Percentiles rank a stretch among this genome's conserved stretches.
Evolutionary conservation across 2,329 filamentous ascomycete genomes (phyloP).

Genomic region (Trichophyton schoenleinii): DNA sequence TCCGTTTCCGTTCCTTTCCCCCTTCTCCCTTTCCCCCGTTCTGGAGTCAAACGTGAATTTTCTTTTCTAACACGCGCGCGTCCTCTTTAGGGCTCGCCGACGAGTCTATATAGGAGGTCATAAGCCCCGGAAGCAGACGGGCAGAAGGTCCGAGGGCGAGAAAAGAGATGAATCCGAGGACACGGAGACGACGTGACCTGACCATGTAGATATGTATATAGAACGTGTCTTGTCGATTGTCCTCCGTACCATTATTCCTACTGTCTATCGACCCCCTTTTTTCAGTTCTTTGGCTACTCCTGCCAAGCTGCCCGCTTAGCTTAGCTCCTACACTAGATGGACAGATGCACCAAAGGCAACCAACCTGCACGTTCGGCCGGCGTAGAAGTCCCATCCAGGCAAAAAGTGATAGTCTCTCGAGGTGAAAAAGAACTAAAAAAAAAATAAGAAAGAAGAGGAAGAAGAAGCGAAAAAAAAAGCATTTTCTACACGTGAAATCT

Average conservation of each 20-base stretch:
- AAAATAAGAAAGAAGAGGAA: neutral
- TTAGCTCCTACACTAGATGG: too few relatives aligned
- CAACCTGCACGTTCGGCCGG: too few relatives aligned
- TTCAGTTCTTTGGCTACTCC: too few relatives aligned
- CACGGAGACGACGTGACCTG: neutral
- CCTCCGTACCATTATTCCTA: too few relatives aligned
- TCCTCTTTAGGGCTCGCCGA: slow-evolving; percentile 7
- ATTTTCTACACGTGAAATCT: neutral
- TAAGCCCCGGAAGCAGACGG: neutral
- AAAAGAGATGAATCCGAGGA: neutral
- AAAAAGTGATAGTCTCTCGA: neutral
- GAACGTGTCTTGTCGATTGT: neutral
- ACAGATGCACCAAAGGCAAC: too few relatives aligned
- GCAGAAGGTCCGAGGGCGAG: neutral
- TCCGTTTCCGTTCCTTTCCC: neutral
- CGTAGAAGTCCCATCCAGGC: too few relatives aligned
- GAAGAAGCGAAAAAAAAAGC: neutral
- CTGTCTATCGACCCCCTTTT: too few relatives aligned
- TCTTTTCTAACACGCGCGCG: neutral
- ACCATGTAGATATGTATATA: neutral
- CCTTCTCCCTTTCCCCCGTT: neutral
- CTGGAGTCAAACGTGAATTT: neutral
- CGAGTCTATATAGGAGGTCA: slow-evolving; percentile 8
- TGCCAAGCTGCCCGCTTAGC: too few relatives aligned
- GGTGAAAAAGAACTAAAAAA: neutral